Evolutionary conservation across 2,329 filamentous ascomycete species (phyloP), one percentile per base, ranked within the genome.

Genomic region (Sporothrix sp.): DNA sequence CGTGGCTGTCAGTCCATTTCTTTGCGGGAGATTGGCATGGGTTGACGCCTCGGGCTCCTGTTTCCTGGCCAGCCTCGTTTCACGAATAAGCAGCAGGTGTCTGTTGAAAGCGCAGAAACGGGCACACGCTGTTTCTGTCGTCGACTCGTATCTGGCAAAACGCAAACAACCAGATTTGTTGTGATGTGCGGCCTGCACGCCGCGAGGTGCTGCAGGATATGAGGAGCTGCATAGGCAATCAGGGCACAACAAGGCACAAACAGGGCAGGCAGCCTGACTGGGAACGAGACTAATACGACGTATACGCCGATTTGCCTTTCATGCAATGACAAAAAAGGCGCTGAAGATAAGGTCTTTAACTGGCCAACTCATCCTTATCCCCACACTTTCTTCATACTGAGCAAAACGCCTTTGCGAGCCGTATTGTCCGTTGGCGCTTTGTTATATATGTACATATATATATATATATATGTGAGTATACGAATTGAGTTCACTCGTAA

Each of bases 41-140:
- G n/a, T 28, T 32, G n/a, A 18, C 20, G 4, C 28, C 16, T 30
- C 23, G 25, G 14, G 5, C 28, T 45, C 33, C 16, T 35, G 43
- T 45, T 45, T 45, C 43, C 30, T 35, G 30, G 43, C 42, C 23
- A 45, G 25, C 46, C 46, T 48, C 23, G 46, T 48, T 32, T 38
- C 33, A 47, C 33, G 23, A 30, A 11, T 9, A 28, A n/a, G n/a
- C 32, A 38, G 7, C 14, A 18, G 33, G 21, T 18, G n/a, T 10
- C 44, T 10, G 32, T 27, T 47, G 21, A 23, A 38, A 28, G 28
- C 32, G 4, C 16, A 23, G 33, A 27, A 25, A 47, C 44, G 16
- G 16, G 21, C 33, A 35, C 33, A 21, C 6, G 33, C 23, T 25
- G 16, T 18, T 13, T 10, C 33, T 36, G 30, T 6, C 14, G 44